Evolutionary conservation across 257 asterid genomes (phyloP), one percentile per base, ranked within the genome.

Genomic region (Paulownia fortunei): DNA sequence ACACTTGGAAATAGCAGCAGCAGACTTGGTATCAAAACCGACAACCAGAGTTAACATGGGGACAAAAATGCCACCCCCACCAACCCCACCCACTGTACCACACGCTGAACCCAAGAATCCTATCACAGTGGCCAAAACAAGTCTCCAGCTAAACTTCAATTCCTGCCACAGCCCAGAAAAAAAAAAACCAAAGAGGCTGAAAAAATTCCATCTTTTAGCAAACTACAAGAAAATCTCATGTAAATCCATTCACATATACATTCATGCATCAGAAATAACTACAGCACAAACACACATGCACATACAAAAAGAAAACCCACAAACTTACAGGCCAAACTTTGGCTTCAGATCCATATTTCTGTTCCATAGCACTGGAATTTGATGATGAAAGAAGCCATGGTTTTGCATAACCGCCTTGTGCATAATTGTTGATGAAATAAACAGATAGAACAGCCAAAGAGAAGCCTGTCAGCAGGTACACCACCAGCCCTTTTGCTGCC

Each of bases 1-100:
- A 93, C 99, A 96, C 86, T 96, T 96, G 79, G 99, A 96, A 82
- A 96, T 86, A 21, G 99, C 99, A 65, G 97, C 99, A 52, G 98
- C 98, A 37, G 99, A 96, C 81, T 96, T 96, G 68, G 99, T 89
- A 65, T 96, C 99, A 76, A 96, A 96, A 11, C 99, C 99, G 44
- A 93, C 92, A 62, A 96, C 42, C 70, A 96, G 81, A 78, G 97
- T 93, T 6, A 96, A 91, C 99, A 93, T 92, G 44, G 99, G 99
- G 30, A 96, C 99, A 59, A 96, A 96, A 73, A 96, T 89, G 77
- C 99, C 99, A 9, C 99, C 99, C 1, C 99, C 99, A 18, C 98
- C 98, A 30, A 96, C 97, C 0, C 98, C 99, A 10, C 99, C 99
- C 74, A 96, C 99, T 1, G 99, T 93, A 55, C 98, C 99, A 81